Evolutionary conservation across 768 basidiomycete genomes (phyloP), one percentile per base, ranked within the genome.

Genomic region (Myochromella boudieri): DNA sequence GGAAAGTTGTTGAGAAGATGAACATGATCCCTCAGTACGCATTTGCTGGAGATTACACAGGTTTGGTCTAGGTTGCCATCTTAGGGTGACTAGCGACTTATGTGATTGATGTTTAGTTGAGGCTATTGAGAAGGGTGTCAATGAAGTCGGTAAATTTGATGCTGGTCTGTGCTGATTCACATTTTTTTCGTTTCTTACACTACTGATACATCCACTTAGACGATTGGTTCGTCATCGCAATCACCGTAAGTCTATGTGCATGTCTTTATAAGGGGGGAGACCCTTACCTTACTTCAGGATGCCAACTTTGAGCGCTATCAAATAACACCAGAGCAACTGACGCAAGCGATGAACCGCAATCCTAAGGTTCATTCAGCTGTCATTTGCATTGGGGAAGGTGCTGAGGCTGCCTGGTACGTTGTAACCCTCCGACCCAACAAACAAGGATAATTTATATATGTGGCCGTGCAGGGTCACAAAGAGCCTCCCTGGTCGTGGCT

Each of bases 1-100:
- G 81, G 81, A 84, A 82, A 52, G 74, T 84, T 4, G 70, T 77
- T 1, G 81, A 86, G 62, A 86, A 85, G 65, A 86, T 86, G 84
- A 63, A 68, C 22, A 75, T 84, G 72, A 67, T 82, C 28, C 79
- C 82, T 2, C 82, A 86, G 54, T 86, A 86, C 50, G 76, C 82
- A 0, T 86, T 83, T 46, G 76, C 83, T 5, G 84, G 84, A 4
- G 84, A 86, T 53, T 80, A 76, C 53, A 85, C 84, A 14, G 74
- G 82, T 81, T 28, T n/a, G n/a, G n/a, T n/a, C n/a, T n/a, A n/a
- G n/a, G n/a, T n/a, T 14, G 33, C 33, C 14, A 34, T 6, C 7
- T 17, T 34, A 34, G n/a, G n/a, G 14, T 17, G 14, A n/a, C 7
- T 34, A 6, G 33, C 14, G 33, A 17, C 14, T 14, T n/a, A 17